Evolutionary conservation across 1,284 basidiomycete species (phyloP).

Genomic region (Boletus calvinii): DNA sequence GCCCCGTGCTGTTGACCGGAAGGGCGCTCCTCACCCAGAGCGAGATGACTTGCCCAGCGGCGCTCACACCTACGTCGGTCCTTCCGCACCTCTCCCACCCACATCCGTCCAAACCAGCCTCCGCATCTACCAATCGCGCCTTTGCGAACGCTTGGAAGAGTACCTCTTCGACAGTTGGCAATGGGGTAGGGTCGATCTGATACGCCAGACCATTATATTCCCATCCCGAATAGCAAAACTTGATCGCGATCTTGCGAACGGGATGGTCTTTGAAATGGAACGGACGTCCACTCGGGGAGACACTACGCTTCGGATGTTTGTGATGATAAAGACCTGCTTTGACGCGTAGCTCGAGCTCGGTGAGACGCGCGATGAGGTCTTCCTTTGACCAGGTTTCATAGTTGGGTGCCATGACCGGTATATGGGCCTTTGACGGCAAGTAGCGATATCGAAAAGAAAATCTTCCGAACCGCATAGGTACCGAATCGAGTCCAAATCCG

Average conservation of each 20-base stretch:
- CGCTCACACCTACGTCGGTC: conserved; percentile 94
- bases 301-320: conserved; percentile 6
- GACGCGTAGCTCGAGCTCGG: conserved; percentile 45
- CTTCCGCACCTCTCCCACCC: conserved; percentile 91
- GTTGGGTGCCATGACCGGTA: conserved; percentile 33
- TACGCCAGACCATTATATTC: conserved; percentile 90
- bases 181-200: conserved; percentile 64
- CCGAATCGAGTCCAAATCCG: too few relatives aligned
- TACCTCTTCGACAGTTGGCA: conserved; percentile 91
- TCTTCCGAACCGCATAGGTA: conserved; percentile 23
- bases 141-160: conserved; percentile 82
- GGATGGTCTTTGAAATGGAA: conserved; percentile 73
- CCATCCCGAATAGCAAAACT: conserved; percentile 91
- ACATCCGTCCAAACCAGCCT: conserved; percentile 78
- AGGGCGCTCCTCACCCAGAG: conserved; percentile 82
- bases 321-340: too few relatives aligned
- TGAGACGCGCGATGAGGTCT: conserved; percentile 63
- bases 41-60: conserved; percentile 91
- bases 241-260: conserved; percentile 86
- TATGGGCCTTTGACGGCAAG: conserved; percentile 26
- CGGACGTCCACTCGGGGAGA: conserved; percentile 26
- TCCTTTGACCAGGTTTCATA: conserved; percentile 65
- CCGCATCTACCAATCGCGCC: conserved; percentile 71
- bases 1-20: background rate
- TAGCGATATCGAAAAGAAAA: conserved; percentile 32